These are phyloP conservation scores for Nitzschia sp. DNA, from an alignment of 108 stramenopile genomes.

Conservation along the genomic window DNA sequence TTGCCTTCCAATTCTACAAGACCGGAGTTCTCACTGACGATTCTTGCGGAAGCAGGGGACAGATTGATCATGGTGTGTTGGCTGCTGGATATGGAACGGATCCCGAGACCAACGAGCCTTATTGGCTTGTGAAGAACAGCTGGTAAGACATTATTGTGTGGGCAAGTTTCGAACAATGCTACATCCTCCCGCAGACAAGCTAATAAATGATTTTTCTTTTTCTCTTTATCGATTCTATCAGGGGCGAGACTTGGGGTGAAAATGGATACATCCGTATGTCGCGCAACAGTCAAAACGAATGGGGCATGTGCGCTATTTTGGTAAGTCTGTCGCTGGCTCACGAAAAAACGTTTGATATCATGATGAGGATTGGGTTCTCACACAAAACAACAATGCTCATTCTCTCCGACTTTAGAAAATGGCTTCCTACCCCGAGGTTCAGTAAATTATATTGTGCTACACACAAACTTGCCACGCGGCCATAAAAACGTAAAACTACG, in stretches of 20 bases:
- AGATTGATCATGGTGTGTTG: conserved; percentile 95
- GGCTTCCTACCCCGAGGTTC: conserved; percentile 54
- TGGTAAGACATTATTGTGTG: too few species aligned
- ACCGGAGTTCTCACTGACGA: conserved; percentile 86
- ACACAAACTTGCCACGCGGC: too few species aligned
- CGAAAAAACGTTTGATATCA: too few species aligned
- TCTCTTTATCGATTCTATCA: neutral
- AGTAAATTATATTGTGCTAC: too few species aligned
- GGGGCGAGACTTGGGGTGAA: conserved; percentile 86
- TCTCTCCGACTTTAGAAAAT: conserved; percentile 42
- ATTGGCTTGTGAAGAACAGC: conserved; percentile 83
- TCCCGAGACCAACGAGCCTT: conserved; percentile 53
- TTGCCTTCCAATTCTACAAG: conserved; percentile 95
- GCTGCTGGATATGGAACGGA: conserved; percentile 95
- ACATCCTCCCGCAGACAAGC: too few species aligned
- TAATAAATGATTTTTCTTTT: too few species aligned
- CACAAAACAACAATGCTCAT: neutral
- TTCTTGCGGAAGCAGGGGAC: conserved; percentile 59
- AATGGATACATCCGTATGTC: conserved; percentile 88
- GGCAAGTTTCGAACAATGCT: too few species aligned
- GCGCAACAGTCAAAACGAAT: conserved; percentile 69
- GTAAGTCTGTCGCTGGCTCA: too few species aligned
- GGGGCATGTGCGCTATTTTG: conserved; percentile 81
- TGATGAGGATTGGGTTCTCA: neutral
- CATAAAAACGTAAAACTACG: too few species aligned